Conservation (phyloP, 2,329 filamentous ascomycete genomes). For the Sporothrix sp. region DNA sequence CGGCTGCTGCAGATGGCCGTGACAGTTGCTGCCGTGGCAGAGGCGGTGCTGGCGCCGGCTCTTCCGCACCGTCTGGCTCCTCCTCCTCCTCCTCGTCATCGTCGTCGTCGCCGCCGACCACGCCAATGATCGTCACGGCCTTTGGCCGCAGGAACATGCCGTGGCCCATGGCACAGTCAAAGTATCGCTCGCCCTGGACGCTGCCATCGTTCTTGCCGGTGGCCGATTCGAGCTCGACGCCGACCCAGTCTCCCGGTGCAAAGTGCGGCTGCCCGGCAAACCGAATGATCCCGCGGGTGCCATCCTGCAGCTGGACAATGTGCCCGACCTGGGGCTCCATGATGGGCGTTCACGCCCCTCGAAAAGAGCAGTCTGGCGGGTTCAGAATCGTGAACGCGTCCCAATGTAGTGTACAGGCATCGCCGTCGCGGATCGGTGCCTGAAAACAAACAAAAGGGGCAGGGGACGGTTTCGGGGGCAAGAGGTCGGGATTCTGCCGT, state of each 20-base stretch:
- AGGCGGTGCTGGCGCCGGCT: conserved; percentile 30
- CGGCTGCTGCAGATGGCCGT: neutral
- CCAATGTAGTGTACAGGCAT: neutral
- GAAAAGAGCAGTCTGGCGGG: neutral
- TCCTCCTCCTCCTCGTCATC: conserved; percentile 15
- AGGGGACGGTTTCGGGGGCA: neutral
- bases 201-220: conserved; percentile 91
- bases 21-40: conserved; percentile 19
- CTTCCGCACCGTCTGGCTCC: conserved; percentile 14
- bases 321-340: conserved; percentile 57
- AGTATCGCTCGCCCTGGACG: conserved; percentile 80
- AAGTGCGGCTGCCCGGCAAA: conserved; percentile 76
- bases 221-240: conserved; percentile 73
- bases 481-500: neutral
- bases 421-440: neutral
- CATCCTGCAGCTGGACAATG: conserved; percentile 68
- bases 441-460: neutral
- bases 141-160: conserved; percentile 79
- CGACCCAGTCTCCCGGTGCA: conserved; percentile 75
- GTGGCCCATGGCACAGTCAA: conserved; percentile 65
- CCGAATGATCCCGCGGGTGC: conserved; percentile 65
- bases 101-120: neutral
- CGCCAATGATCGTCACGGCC: conserved; percentile 52
- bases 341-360: neutral
- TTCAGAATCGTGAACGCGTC: conserved; percentile 9